Evolutionary conservation across 345 rosid species (phyloP), one percentile per base, ranked within the genome.

Genomic region (Syzygium oleosum): DNA sequence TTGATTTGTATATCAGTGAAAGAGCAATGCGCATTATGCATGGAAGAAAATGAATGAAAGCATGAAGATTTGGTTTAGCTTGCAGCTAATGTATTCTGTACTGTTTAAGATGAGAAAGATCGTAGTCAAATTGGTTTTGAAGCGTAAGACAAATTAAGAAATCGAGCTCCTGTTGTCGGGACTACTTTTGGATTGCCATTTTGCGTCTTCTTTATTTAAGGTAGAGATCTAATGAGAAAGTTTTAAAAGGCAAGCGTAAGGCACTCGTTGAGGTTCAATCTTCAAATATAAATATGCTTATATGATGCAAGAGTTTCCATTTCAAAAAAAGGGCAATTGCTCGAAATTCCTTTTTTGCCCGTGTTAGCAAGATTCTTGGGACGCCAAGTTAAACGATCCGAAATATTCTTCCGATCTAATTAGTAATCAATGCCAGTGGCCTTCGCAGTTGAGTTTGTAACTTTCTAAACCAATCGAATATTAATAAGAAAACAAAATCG

Each of bases 321-420:
- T 38, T 14, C 21, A 25, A 19, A 38, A 19, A 12, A 21, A 2
- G 0, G 2, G 14, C 4, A 73, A 1, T 19, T 2, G 14, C 14
- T 73, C 5, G 6, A 19, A 73, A 9, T 73, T 5, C 12, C 7
- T 73, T 73, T 41, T 22, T 4, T 1, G 2, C 2, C 3, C 0
- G 13, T 19, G 80, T 19, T 9, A 34, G 3, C 46, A 68, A 68
- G 12, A 17, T 31, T 16, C 6, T 9, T 17, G 6, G 63, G 5
- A 23, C 0, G 1, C 0, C 6, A 2, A 27, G 16, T 59, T 5
- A 59, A 59, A 59, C 3, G 3, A 59, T 59, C 0, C 5, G 3
- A 59, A 1, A 59, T 12, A 59, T 59, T 27, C 16, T 61, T n/a
- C 9, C 19, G 4, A 61, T n/a, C 19, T 61, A n/a, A 13, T 61